Percentiles rank a stretch among this genome's conserved stretches.
Evolutionary conservation across 352 stramenopile species (phyloP).

Genomic region (Globisporangium iwayamae): DNA sequence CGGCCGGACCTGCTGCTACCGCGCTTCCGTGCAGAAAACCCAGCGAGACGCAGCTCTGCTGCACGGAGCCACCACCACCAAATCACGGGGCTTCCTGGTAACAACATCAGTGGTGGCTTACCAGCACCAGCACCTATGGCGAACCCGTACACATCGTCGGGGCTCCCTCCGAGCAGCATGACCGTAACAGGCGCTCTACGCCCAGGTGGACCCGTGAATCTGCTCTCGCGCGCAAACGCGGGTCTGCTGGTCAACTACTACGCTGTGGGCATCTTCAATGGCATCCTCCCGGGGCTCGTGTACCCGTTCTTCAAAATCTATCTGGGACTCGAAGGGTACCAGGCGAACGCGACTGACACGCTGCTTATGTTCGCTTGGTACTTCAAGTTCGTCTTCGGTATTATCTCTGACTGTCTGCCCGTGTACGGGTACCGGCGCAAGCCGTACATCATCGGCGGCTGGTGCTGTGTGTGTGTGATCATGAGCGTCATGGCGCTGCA

Average conservation of each 20-base stretch:
- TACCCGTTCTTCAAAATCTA: conserved; percentile 79
- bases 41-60: background rate
- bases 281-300: conserved; percentile 55
- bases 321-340: conserved; percentile 57
- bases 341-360: conserved; percentile 56
- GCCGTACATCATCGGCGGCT: conserved; percentile 69
- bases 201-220: conserved; percentile 15
- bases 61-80: background rate
- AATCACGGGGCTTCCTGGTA: background rate
- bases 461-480: conserved; percentile 37
- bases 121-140: background rate
- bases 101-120: background rate
- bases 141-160: background rate
- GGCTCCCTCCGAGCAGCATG: background rate
- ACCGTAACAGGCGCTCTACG: conserved; percentile 20
- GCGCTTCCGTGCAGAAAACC: conserved; percentile 5
- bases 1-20: conserved; percentile 8
- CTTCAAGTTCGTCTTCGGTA: conserved; percentile 62
- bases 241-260: conserved; percentile 69
- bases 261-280: conserved; percentile 65
- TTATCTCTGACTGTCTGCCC: conserved; percentile 59
- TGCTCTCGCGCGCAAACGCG: conserved; percentile 21
- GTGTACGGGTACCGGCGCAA: conserved; percentile 54
- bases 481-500: conserved; percentile 30
- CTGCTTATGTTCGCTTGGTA: conserved; percentile 64